A percentile compares a stretch with the other conserved stretches of the same genome.
Conservation (phyloP, 2,329 filamentous ascomycete species). For the Camptophora hylomeconis region DNA sequence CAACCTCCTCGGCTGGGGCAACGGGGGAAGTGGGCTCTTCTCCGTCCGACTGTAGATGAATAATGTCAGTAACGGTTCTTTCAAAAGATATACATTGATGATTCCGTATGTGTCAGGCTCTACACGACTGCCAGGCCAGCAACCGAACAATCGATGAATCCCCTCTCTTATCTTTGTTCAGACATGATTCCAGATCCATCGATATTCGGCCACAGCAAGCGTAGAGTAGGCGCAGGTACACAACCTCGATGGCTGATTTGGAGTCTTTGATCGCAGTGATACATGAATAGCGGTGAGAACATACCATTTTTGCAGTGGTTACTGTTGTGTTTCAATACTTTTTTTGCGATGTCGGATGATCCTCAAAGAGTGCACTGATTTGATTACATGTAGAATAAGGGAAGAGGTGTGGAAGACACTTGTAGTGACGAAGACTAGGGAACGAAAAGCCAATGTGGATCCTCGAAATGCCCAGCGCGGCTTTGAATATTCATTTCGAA, state of each 20-base stretch:
- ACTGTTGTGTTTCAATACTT: slow-evolving; percentile 16
- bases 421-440: slow-evolving; percentile 7
- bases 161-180: too few species aligned
- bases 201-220: too few species aligned
- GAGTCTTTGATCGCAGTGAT: background rate
- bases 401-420: background rate
- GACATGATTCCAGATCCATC: background rate
- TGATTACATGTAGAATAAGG: slow-evolving; percentile 4
- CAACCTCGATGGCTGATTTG: background rate
- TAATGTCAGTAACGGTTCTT: slow-evolving; percentile 12
- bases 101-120: background rate
- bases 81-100: background rate
- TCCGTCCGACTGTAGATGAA: slow-evolving; percentile 77
- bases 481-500: too few species aligned
- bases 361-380: slow-evolving; percentile 36
- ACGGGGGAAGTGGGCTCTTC: slow-evolving; percentile 87
- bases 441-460: too few species aligned
- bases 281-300: slow-evolving; percentile 7
- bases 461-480: too few species aligned
- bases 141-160: too few species aligned
- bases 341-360: slow-evolving; percentile 34
- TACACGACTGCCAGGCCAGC: too few species aligned
- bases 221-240: background rate
- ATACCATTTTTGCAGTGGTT: slow-evolving; percentile 35
- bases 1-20: slow-evolving; percentile 73